These are phyloP conservation scores for Eutrema heterophyllum DNA, from an alignment of 345 rosid species.

Conservation along the genomic window DNA sequence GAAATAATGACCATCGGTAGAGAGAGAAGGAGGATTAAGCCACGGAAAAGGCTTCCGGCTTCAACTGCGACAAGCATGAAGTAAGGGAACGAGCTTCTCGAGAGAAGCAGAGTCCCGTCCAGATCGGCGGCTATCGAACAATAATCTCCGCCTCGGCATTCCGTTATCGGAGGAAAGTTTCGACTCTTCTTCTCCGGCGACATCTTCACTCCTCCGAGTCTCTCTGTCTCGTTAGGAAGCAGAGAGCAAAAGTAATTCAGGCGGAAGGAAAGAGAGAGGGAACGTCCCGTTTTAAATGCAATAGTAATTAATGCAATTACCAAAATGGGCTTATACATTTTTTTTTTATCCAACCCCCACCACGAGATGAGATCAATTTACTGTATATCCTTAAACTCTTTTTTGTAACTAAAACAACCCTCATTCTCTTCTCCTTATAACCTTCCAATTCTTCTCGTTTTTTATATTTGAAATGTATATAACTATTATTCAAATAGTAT, in stretches of 20 bases:
- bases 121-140: conserved; percentile 86
- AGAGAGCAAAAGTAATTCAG: neutral
- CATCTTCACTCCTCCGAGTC: conserved; percentile 17
- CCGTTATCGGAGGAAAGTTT: conserved; percentile 51
- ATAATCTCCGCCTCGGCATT: conserved; percentile 43
- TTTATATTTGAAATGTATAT: neutral
- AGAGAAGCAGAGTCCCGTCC: conserved; percentile 81
- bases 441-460: neutral
- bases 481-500: too few relatives aligned
- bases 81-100: conserved; percentile 84
- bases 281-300: conserved; percentile 48
- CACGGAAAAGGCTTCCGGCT: conserved; percentile 91
- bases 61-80: conserved; percentile 88
- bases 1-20: conserved; percentile 60
- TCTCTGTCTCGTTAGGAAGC: neutral
- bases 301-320: conserved; percentile 26
- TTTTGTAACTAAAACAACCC: neutral
- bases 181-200: conserved; percentile 16
- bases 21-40: conserved; percentile 64
- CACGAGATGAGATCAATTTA: neutral
- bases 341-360: neutral
- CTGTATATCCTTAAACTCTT: neutral
- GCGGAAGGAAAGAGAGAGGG: conserved; percentile 30
- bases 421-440: neutral
- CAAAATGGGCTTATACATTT: conserved; percentile 7